phyloP scores from a whole-genome alignment of 2,329 filamentous ascomycete genomes.

The Lachnellula hyalina region DNA sequence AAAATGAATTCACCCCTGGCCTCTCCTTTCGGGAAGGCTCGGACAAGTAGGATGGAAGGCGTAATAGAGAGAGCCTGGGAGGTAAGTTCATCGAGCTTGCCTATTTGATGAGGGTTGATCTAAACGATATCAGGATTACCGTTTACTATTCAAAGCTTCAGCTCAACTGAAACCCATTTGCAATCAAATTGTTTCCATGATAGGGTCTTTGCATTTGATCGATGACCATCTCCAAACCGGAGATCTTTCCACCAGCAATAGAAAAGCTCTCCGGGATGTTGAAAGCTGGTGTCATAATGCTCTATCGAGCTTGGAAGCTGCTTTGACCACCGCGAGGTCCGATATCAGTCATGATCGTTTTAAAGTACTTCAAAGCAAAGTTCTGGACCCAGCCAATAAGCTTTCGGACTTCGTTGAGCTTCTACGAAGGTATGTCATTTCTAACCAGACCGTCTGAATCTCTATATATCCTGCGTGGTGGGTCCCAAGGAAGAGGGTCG shows the following conservation, averaged over 20 bases:
- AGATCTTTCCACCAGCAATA: constrained; percentile 3
- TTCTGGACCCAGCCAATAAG: constrained; percentile 6
- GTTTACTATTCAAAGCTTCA: constrained; percentile 7
- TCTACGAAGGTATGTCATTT: constrained; percentile 11
- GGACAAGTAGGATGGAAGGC: constrained; percentile 1
- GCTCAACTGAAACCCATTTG: constrained; percentile 6
- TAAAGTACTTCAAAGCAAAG: constrained; percentile 1
- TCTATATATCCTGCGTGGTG: too few species aligned
- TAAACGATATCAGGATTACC: constrained; percentile 6
- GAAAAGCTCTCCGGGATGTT: constrained; percentile 4
- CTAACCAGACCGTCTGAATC: too few species aligned
- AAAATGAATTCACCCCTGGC: not conserved
- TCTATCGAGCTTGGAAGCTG: constrained; percentile 7
- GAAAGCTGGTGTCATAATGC: constrained; percentile 2
- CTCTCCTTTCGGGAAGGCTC: not conserved
- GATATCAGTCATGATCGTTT: constrained; percentile 2
- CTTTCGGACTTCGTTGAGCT: constrained; percentile 10
- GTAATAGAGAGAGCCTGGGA: constrained; percentile 5
- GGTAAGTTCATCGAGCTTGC: not conserved
- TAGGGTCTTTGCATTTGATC: constrained; percentile 7
- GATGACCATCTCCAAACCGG: constrained; percentile 7
- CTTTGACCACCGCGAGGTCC: constrained; percentile 3
- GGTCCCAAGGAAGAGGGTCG: too few species aligned
- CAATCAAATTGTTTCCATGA: constrained; percentile 10
- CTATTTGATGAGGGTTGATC: not conserved